phyloP scores from a whole-genome alignment of 2,329 filamentous ascomycete species.

The Diaporthe australafricana region DNA sequence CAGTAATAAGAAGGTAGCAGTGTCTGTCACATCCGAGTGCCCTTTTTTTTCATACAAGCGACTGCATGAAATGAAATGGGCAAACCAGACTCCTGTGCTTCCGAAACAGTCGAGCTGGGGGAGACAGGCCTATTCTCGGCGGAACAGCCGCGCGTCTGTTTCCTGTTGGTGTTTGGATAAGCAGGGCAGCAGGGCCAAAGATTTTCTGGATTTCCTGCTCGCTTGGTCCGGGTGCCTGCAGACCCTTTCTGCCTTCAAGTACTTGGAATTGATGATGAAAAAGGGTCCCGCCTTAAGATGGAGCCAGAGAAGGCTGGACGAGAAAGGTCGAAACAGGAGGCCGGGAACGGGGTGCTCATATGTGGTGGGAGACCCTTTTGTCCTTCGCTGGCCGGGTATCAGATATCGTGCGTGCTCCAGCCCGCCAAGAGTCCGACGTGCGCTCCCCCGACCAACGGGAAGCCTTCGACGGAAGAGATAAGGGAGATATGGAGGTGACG shows the following conservation, averaged over 20 bases:
- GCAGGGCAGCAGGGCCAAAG: not conserved
- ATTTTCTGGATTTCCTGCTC: not conserved
- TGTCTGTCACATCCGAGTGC: slow-evolving; percentile 11
- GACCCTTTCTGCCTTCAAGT: not conserved
- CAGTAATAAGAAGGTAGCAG: not conserved
- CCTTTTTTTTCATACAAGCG: slow-evolving; percentile 8
- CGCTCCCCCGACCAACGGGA: slow-evolving; percentile 31
- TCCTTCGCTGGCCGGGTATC: slow-evolving; percentile 32
- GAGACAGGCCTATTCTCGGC: not conserved
- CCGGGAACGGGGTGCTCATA: slow-evolving; percentile 31
- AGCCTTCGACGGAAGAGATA: slow-evolving; percentile 34
- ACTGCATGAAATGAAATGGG: not conserved
- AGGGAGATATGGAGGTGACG: slow-evolving; percentile 34
- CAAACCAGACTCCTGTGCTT: slow-evolving; percentile 8
- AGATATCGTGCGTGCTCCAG: slow-evolving; percentile 36
- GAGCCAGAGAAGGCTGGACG: not conserved
- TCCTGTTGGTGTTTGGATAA: slow-evolving; percentile 9
- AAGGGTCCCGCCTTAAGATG: slow-evolving; percentile 4
- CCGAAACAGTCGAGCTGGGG: slow-evolving; percentile 22
- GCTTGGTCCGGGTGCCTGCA: not conserved
- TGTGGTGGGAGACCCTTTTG: slow-evolving; percentile 30
- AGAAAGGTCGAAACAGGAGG: slow-evolving; percentile 27
- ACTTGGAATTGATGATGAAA: not conserved
- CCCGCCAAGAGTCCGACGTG: slow-evolving; percentile 33
- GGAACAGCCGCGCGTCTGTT: slow-evolving; percentile 35